Evolutionary conservation across 2,329 filamentous ascomycete genomes (phyloP).

Genomic region (Fusarium sp.): DNA sequence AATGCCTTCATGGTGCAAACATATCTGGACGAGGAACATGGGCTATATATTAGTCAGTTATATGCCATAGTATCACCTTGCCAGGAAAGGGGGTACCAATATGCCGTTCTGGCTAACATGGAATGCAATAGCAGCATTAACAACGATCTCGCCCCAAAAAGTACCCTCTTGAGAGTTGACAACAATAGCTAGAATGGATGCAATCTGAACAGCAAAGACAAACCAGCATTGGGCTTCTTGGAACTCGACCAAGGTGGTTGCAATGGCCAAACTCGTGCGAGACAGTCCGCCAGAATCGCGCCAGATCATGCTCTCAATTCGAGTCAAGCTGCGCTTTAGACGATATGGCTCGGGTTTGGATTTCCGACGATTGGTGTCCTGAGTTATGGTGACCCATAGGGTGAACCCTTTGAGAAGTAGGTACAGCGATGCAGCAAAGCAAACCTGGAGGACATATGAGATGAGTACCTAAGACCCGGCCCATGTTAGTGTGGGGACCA

Average conservation of each 20-base stretch:
- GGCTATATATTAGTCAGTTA: constrained; percentile 4
- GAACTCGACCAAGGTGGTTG: constrained; percentile 58
- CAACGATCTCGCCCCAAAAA: constrained; percentile 57
- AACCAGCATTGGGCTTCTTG: constrained; percentile 58
- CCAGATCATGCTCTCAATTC: constrained; percentile 56
- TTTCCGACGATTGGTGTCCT: constrained; percentile 44
- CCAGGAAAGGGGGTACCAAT: constrained; percentile 38
- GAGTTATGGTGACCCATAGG: constrained; percentile 52
- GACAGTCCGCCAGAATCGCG: constrained; percentile 54
- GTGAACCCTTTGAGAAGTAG: constrained; percentile 54
- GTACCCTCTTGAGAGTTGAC: constrained; percentile 58
- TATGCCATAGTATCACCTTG: too few species aligned
- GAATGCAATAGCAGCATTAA: constrained; percentile 56
- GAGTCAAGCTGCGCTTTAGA: constrained; percentile 51
- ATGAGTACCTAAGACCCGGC: constrained; percentile 53
- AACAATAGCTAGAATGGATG: constrained; percentile 57
- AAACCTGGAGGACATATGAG: constrained; percentile 56
- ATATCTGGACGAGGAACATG: constrained; percentile 56
- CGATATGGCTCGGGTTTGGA: constrained; percentile 38
- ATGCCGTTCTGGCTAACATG: constrained; percentile 56
- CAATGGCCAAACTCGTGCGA: constrained; percentile 56
- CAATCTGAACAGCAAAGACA: constrained; percentile 57
- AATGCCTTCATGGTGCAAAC: constrained; percentile 57
- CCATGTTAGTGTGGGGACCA: constrained; percentile 15
- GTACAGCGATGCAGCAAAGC: constrained; percentile 53